Conservation (phyloP, 768 basidiomycete genomes). For the Lactarius tabidus region DNA sequence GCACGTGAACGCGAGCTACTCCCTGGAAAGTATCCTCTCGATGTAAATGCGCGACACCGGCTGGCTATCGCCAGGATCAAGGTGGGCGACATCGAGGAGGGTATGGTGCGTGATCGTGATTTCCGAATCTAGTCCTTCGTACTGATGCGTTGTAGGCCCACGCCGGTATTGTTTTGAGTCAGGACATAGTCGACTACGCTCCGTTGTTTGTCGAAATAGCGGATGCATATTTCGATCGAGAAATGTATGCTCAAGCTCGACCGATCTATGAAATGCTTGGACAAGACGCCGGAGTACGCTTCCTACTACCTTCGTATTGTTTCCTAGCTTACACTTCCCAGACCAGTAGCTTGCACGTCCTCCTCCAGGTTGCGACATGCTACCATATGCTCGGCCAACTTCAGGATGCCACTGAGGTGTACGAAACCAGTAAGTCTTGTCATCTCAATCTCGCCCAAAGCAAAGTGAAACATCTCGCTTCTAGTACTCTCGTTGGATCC, state of each 20-base stretch:
- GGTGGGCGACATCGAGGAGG: conserved; percentile 76
- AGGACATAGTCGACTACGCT: conserved; percentile 74
- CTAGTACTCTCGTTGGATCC: conserved; percentile 74
- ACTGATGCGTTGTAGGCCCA: conserved; percentile 53
- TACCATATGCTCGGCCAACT: conserved; percentile 71
- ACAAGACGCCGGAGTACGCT: conserved; percentile 62
- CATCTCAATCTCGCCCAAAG: neutral
- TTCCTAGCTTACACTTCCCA: conserved; percentile 30
- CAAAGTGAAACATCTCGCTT: neutral
- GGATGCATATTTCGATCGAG: conserved; percentile 74
- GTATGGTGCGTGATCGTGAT: conserved; percentile 50
- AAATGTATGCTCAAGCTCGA: conserved; percentile 73
- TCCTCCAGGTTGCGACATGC: conserved; percentile 79
- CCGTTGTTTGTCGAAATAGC: conserved; percentile 80
- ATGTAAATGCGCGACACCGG: conserved; percentile 77
- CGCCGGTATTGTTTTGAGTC: conserved; percentile 60
- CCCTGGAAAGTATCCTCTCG: conserved; percentile 58
- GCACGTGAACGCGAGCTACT: conserved; percentile 42
- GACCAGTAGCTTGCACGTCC: conserved; percentile 70
- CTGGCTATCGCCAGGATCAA: conserved; percentile 79
- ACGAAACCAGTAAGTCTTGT: conserved; percentile 64
- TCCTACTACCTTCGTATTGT: neutral
- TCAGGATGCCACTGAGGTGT: conserved; percentile 75
- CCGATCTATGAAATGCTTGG: conserved; percentile 79
- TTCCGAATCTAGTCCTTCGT: neutral